A percentile compares a stretch with the other conserved stretches of the same genome.
Conservation (phyloP, 2,329 filamentous ascomycete species). For the Tricladium varicosporioides region DNA sequence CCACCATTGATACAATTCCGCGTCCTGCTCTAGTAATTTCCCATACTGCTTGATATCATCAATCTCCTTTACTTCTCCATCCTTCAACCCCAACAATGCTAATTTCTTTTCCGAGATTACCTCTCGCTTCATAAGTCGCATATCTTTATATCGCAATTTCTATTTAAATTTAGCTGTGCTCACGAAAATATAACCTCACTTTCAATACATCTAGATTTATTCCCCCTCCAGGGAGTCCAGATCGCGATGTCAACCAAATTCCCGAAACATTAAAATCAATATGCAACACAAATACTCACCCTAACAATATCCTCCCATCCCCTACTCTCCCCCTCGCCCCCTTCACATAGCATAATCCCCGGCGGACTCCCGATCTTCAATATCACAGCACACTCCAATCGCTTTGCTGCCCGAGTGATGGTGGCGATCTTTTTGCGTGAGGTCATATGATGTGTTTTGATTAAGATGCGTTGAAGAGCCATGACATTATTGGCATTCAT, state of each 20-base stretch:
- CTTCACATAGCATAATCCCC: constrained; percentile 76
- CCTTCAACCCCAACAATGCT: constrained; percentile 14
- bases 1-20: constrained; percentile 28
- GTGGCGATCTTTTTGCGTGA: constrained; percentile 70
- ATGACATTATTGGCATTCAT: no score
- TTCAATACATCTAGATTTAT: no score
- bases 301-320: constrained; percentile 30
- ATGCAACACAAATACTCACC: constrained; percentile 14
- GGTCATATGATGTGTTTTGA: constrained; percentile 79
- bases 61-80: constrained; percentile 24
- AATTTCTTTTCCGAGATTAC: constrained; percentile 13
- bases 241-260: no score
- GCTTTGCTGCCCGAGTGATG: constrained; percentile 63
- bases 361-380: constrained; percentile 67
- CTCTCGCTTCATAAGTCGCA: constrained; percentile 28
- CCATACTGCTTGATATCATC: constrained; percentile 25
- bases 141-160: constrained; percentile 34
- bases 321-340: constrained; percentile 11
- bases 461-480: constrained; percentile 48
- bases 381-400: constrained; percentile 58
- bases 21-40: constrained; percentile 19
- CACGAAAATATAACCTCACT: no score
- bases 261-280: background rate
- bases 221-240: no score
- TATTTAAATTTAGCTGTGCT: no score